Evolutionary conservation across 2,329 filamentous ascomycete genomes (phyloP), one percentile per base, ranked within the genome.

Genomic region (Fusarium phyllophilum): DNA sequence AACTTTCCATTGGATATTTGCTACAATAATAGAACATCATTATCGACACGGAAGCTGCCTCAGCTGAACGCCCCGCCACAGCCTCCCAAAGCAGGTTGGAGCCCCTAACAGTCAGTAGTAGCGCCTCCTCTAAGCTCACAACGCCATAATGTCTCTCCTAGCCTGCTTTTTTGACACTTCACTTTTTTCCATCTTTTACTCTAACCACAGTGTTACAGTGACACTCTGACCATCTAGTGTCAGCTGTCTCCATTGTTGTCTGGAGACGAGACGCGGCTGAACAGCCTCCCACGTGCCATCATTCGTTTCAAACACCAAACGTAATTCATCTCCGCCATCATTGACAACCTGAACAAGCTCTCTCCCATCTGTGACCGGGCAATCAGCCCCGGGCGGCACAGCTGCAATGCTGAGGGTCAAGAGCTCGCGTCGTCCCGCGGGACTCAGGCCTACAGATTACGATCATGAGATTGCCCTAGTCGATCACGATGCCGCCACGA

Each of bases 401-500:
- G 68, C 70, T 54, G 74, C 70, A 56, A 81, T 81, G 79, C 66
- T 80, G 62, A 82, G 75, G 75, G 79, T 83, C 72, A 78, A 85
- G 75, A 87, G 84, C 74, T 89, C 87, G 72, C 89, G 89, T 78
- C 89, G 90, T 77, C 87, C 84, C 42, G 79, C 84, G 58, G 83
- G 84, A 63, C 84, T 90, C 65, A 86, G 87, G 80, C 89, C 91
- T 73, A 84, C 83, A 79, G 89, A 92, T 75, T 92, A 91, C 78
- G 90, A 92, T 77, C 92, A 94, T 81, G 90, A 91, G 80, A 95
- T 95, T 78, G 83, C 80, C 74, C 88, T 95, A 42, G 85, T 93
- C 74, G 91, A 94, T 80, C 84, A 86, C 63, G 84, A 85, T 78
- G 71, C 79, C 69, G 75, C 73, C 18, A 62, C 64, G 55, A 78